These are phyloP conservation scores for Glomus cerebriforme DNA, from an alignment of 192 early-diverging fungal species.

Conservation along the genomic window DNA sequence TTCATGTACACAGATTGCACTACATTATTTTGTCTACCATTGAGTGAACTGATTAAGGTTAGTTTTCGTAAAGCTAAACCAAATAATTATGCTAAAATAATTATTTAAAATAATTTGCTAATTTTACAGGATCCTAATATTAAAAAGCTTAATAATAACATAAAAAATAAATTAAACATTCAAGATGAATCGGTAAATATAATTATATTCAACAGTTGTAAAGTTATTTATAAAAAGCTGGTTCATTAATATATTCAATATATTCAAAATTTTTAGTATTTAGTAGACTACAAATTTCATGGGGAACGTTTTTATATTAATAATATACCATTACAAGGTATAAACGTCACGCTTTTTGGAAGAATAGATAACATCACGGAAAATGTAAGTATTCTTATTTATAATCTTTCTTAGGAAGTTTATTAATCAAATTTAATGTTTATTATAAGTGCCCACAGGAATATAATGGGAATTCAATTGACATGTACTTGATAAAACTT, in stretches of 20 bases:
- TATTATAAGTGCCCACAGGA: not conserved
- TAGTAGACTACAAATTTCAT: constrained; percentile 1
- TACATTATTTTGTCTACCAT: constrained; percentile 3
- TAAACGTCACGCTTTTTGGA: constrained; percentile 12
- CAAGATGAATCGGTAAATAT: not conserved
- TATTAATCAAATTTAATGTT: not conserved
- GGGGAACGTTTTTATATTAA: not conserved
- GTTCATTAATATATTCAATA: not conserved
- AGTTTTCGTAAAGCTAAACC: not conserved
- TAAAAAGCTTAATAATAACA: not conserved
- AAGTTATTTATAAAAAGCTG: not conserved
- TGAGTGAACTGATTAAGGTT: constrained; percentile 14
- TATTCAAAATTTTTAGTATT: not conserved
- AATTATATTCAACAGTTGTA: not conserved
- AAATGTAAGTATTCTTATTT: not conserved
- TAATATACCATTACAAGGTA: not conserved
- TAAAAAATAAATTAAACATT: not conserved
- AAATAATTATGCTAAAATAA: not conserved
- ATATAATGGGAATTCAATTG: not conserved
- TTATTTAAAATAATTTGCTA: not conserved
- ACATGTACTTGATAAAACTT: not conserved
- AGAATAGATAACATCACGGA: not conserved
- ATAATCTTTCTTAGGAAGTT: not conserved
- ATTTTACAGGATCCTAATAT: not conserved
- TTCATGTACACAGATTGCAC: not conserved